Percentiles rank a stretch among this genome's conserved stretches.
Conservation (phyloP, 2,329 filamentous ascomycete species). For the Fusarium compactum region DNA sequence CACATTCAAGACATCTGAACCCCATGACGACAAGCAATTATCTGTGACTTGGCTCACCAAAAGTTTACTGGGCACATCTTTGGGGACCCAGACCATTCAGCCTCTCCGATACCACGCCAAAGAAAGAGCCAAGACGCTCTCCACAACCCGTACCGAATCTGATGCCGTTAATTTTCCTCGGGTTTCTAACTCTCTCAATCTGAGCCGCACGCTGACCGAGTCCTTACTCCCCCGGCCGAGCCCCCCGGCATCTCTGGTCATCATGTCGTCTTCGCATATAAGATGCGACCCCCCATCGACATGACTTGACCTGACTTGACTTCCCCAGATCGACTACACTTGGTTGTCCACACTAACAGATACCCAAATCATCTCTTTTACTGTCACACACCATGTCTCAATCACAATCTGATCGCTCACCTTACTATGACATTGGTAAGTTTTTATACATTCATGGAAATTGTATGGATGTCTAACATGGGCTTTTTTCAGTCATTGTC, state of each 20-base stretch:
- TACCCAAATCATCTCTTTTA: conserved; percentile 12
- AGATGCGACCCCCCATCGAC: conserved; percentile 24
- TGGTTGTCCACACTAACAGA: conserved; percentile 11
- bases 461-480: conserved; percentile 38
- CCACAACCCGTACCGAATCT: conserved; percentile 37
- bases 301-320: neutral
- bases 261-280: conserved; percentile 36
- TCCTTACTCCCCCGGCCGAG: conserved; percentile 14
- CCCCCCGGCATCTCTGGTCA: conserved; percentile 24
- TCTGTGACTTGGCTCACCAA: conserved; percentile 7
- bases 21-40: conserved; percentile 35
- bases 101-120: conserved; percentile 7
- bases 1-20: conserved; percentile 37
- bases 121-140: conserved; percentile 20
- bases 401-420: conserved; percentile 34
- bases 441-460: neutral
- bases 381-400: conserved; percentile 32
- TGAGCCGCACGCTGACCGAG: conserved; percentile 25
- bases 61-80: conserved; percentile 15
- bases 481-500: conserved; percentile 75
- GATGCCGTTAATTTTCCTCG: conserved; percentile 40
- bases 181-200: conserved; percentile 2
- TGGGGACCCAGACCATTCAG: conserved; percentile 6
- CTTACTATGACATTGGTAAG: conserved; percentile 62
- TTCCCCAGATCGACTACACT: conserved; percentile 12